Base-by-base conservation (phyloP, 1,284 basidiomycete genomes). In the Pyrrhoderma lamaoense region DNA sequence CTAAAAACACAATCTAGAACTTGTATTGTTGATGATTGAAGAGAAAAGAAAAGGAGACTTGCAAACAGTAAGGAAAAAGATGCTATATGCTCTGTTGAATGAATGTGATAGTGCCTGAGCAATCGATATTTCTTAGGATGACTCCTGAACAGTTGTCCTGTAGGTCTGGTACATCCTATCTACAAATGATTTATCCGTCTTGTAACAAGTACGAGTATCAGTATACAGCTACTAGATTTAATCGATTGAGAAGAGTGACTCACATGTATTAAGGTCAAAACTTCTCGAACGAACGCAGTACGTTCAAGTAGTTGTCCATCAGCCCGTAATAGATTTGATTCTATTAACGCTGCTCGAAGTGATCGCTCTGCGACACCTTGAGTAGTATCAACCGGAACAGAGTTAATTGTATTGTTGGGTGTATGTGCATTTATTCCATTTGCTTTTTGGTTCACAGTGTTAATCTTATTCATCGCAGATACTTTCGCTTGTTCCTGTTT, bases 201-300 rank as follows among this genome's bases (percentile, higher is more conserved):
- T 14, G 34, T 8, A 25, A 16, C 3, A 35, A 14, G n/a, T n/a
- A n/a, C n/a, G n/a, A n/a, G n/a, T n/a, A 14, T 48, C 42, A 48
- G 47, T 7, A 5, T 19, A 27, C 7, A 40, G 35, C 16, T 37
- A 9, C 9, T 16, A 18, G 8, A 40, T 40, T 14, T 7, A 22
- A 22, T 27, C 5, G 21, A 5, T 31, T n/a, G 21, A 18, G 42
- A 16, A 23, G 21, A 34, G 18, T 19, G 3, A 42, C 82, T 62
- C 52, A 89, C 85, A 64, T 86, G 80, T 52, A 89, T 76, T 59
- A 89, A 68, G 22, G 74, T 77, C 59, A 86, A 64, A 49, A 89
- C 67, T 62, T 86, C 79, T 49, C 71, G 69, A 31, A 87, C 73
- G 62, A 89, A 89, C 42, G 79, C 79, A 47, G 78, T 82, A 61